Base-by-base conservation (phyloP, 2,329 filamentous ascomycete genomes). In the Coniella vitis region DNA sequence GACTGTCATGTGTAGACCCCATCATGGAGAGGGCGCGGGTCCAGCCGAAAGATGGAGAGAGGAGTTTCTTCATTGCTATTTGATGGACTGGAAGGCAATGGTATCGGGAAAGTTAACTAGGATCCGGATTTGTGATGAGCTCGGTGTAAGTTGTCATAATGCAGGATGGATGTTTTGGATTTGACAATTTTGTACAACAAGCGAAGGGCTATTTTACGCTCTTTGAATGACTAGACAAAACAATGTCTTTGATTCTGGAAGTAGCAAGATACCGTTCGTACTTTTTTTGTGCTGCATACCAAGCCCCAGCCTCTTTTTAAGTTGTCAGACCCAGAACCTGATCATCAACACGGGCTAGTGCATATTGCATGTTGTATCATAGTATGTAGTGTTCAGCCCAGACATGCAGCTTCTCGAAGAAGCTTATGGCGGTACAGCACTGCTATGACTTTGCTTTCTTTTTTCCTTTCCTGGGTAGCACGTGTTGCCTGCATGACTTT, bases 11-110 rank as follows among this genome's bases (percentile, higher is more conserved):
- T 61, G 87, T 84, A 45, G 88, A 94, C 69, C 85, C 87, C 3
- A 91, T 95, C 61, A 73, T 94, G 63, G 81, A 83, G 71, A 74
- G 81, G 61, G 81, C 83, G 7, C 75, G 78, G 65, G 88, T 95
- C 8, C 60, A 70, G 63, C 79, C 86, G 4, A 76, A 75, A 68
- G 84, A 90, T 53, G 88, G 87, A 0, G 89, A 95, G 75, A 85
- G 86, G 80, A 87, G 81, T 56, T 95, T 90, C 65, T 95, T 95
- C 57, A 71, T 81, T 55, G 71, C 74, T 45, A 81, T 81, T 55
- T 81, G 53, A 55, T 17, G 38, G 20, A 12, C 4, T 10, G n/a
- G n/a, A n/a, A n/a, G n/a, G n/a, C n/a, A n/a, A n/a, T n/a, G n/a
- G n/a, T n/a, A n/a, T n/a, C n/a, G n/a, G n/a, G n/a, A n/a, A n/a